Conservation (phyloP, 805 yeast genomes). For the Phaffomyces antillensis region DNA sequence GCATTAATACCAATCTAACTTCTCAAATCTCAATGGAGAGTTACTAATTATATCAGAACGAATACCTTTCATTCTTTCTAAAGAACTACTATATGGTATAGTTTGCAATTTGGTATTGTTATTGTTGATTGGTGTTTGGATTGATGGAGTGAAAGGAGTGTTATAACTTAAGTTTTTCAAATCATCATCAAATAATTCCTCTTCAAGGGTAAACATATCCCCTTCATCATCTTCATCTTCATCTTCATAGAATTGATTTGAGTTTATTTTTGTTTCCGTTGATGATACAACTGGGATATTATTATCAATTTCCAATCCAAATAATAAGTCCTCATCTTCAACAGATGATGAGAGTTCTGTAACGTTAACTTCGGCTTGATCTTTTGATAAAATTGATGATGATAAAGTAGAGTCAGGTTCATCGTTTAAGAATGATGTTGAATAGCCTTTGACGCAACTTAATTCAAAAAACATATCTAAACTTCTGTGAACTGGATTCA, state of each 20-base stretch:
- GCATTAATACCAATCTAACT: constrained; percentile 7
- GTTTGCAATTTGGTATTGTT: not conserved
- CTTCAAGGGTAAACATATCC: not conserved
- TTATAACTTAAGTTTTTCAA: not conserved
- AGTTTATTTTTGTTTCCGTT: not conserved
- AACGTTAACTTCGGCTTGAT: not conserved
- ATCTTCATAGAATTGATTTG: not conserved
- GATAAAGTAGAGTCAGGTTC: not conserved
- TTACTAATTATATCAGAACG: constrained; percentile 2
- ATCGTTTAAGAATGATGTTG: constrained; percentile 2
- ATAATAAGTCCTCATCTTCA: constrained; percentile 9
- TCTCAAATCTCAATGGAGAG: constrained; percentile 10
- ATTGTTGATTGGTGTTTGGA: constrained; percentile 6
- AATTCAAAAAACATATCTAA: constrained; percentile 37
- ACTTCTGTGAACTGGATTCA: constrained; percentile 46
- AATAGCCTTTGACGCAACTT: constrained; percentile 8
- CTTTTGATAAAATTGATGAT: not conserved
- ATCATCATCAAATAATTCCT: constrained; percentile 5
- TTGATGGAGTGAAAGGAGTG: constrained; percentile 10
- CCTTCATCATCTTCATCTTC: not conserved
- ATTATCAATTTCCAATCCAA: constrained; percentile 11
- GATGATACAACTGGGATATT: constrained; percentile 1
- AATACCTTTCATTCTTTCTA: constrained; percentile 1
- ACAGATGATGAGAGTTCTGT: constrained; percentile 2
- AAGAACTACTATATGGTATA: not conserved